Conservation (phyloP, 495 filamentous ascomycete species). For the Trypethelium eluteriae region DNA sequence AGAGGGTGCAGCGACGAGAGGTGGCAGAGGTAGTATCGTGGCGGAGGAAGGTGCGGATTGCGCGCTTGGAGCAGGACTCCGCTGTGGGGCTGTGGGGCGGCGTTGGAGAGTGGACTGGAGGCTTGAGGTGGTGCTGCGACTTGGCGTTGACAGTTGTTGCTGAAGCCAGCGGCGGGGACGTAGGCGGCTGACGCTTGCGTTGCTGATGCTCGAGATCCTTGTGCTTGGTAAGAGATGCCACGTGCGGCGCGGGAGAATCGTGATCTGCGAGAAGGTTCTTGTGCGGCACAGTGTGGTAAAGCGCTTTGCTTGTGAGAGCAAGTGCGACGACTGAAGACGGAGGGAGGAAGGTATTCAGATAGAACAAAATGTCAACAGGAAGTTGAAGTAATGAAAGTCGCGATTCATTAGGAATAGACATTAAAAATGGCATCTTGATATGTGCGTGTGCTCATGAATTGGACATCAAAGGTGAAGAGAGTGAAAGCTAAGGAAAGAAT, state of each 20-base stretch:
- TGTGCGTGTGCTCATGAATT: not conserved
- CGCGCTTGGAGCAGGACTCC: constrained; percentile 13
- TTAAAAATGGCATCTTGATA: constrained; percentile 4
- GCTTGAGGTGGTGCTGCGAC: constrained; percentile 7
- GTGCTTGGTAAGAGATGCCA: constrained; percentile 1
- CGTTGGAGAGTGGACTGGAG: not conserved
- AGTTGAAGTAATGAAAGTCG: constrained; percentile 9
- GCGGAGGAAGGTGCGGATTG: constrained; percentile 18
- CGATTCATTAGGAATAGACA: not conserved
- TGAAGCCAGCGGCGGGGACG: not conserved
- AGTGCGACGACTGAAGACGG: constrained; percentile 12
- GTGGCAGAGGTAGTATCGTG: constrained; percentile 7
- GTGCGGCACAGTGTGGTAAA: not conserved
- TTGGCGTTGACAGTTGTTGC: constrained; percentile 12
- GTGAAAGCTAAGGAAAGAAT: not conserved
- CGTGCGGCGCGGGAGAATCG: not conserved
- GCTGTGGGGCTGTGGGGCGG: not conserved
- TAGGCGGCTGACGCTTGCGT: not conserved
- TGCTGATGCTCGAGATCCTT: not conserved
- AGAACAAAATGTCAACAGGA: constrained; percentile 13
- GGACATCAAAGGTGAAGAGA: not conserved
- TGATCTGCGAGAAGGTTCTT: not conserved
- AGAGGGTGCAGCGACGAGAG: constrained; percentile 23
- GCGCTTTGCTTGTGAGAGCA: constrained; percentile 3
- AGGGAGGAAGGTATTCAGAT: constrained; percentile 11